Conservation (phyloP, 768 basidiomycete genomes). For the Heimioporus sp. region DNA sequence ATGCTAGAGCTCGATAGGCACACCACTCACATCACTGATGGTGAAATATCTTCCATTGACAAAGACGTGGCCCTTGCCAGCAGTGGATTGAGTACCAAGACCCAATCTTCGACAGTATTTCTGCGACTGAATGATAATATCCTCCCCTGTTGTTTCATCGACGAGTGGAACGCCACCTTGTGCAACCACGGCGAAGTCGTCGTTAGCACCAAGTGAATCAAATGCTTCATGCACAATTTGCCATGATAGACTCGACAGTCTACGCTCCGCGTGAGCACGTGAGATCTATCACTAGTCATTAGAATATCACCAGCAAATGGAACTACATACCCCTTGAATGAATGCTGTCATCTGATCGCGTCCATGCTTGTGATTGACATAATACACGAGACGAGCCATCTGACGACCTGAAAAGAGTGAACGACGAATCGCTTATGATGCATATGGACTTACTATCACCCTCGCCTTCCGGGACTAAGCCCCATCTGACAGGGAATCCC, state of each 20-base stretch:
- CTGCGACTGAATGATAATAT: slow-evolving; percentile 43
- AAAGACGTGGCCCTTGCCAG: slow-evolving; percentile 66
- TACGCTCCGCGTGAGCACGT: slow-evolving; percentile 32
- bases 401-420: slow-evolving; percentile 44
- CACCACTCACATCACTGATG: slow-evolving; percentile 59
- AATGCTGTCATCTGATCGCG: slow-evolving; percentile 61
- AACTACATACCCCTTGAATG: slow-evolving; percentile 44
- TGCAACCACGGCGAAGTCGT: slow-evolving; percentile 43
- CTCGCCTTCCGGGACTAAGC: slow-evolving; percentile 69
- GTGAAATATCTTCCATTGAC: slow-evolving; percentile 83
- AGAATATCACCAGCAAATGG: neutral
- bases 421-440: neutral
- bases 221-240: slow-evolving; percentile 39
- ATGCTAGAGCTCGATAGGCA: neutral
- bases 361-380: slow-evolving; percentile 63
- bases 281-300: slow-evolving; percentile 33
- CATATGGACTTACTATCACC: slow-evolving; percentile 33
- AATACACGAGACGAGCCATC: slow-evolving; percentile 73
- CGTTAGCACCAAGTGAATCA: slow-evolving; percentile 31
- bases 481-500: slow-evolving; percentile 78
- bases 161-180: slow-evolving; percentile 19
- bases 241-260: slow-evolving; percentile 42
- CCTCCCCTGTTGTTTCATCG: slow-evolving; percentile 28
- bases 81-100: slow-evolving; percentile 34
- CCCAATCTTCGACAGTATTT: slow-evolving; percentile 60